These are phyloP conservation scores for Calonectria hongkongensis DNA, from an alignment of 2,329 filamentous ascomycete species.

Conservation along the genomic window DNA sequence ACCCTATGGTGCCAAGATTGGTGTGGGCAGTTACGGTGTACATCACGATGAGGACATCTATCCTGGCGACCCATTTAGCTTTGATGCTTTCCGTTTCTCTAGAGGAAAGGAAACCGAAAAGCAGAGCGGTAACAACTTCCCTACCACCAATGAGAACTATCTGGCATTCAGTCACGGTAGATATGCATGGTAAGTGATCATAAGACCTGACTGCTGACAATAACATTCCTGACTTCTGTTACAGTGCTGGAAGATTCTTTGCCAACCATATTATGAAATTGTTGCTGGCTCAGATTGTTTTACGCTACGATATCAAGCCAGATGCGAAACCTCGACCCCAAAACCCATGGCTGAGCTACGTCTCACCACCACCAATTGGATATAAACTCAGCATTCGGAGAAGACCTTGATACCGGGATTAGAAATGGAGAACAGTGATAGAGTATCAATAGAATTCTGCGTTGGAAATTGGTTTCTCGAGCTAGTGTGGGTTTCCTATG, in stretches of 20 bases:
- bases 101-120: slow-evolving; percentile 1
- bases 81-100: slow-evolving; percentile 5
- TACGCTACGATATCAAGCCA: slow-evolving; percentile 9
- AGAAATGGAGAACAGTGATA: neutral
- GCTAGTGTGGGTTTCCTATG: no score
- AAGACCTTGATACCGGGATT: no score
- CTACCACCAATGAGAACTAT: slow-evolving; percentile 14
- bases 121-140: neutral
- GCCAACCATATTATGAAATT: slow-evolving; percentile 18
- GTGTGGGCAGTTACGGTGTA: slow-evolving; percentile 13
- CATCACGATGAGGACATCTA: slow-evolving; percentile 1
- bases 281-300: slow-evolving; percentile 2
- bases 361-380: neutral
- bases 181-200: slow-evolving; percentile 8
- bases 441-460: no score
- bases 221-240: neutral
- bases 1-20: slow-evolving; percentile 9
- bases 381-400: neutral
- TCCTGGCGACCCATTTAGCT: slow-evolving; percentile 1
- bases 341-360: slow-evolving; percentile 12
- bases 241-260: slow-evolving; percentile 5
- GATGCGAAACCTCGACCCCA: neutral
- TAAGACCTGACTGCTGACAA: no score
- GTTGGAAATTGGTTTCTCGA: no score
- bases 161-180: slow-evolving; percentile 5